These are phyloP conservation scores for Mycena citricolor DNA, from an alignment of 1,284 basidiomycete genomes.

Conservation along the genomic window DNA sequence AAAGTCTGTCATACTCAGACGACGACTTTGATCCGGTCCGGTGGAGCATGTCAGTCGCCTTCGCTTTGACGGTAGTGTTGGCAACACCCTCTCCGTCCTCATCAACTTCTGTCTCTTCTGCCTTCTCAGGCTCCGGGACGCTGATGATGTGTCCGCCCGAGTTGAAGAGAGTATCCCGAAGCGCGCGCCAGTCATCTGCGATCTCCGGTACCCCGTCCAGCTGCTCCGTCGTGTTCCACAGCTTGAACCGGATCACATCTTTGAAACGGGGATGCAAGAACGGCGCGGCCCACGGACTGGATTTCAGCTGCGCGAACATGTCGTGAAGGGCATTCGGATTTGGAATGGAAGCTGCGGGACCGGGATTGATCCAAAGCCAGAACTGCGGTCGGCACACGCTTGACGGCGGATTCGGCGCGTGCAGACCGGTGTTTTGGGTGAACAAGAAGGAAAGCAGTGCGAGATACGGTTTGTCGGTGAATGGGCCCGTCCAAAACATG, in stretches of 20 bases:
- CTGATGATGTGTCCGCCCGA: constrained; percentile 64
- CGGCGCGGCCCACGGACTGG: constrained; percentile 73
- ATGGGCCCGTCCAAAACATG: constrained; percentile 83
- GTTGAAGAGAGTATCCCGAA: constrained; percentile 66
- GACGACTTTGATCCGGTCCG: constrained; percentile 75
- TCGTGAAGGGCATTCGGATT: constrained; percentile 63
- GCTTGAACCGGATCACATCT: constrained; percentile 74
- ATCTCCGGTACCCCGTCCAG: constrained; percentile 72
- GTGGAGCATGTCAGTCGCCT: constrained; percentile 63
- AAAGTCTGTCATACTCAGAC: constrained; percentile 69
- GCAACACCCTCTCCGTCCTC: constrained; percentile 67
- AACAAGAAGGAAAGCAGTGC: constrained; percentile 76
- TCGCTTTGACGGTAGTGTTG: constrained; percentile 18
- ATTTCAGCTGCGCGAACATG: constrained; percentile 61
- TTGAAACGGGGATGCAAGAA: constrained; percentile 74
- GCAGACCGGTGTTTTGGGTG: constrained; percentile 75
- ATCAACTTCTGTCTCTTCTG: constrained; percentile 49
- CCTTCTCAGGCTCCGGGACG: constrained; percentile 39
- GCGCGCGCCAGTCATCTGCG: constrained; percentile 65
- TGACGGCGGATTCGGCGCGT: constrained; percentile 42
- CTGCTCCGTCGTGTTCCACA: constrained; percentile 84
- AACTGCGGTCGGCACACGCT: constrained; percentile 67
- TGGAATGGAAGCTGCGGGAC: constrained; percentile 62
- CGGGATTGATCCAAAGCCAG: constrained; percentile 82
- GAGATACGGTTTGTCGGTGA: constrained; percentile 82